Evolutionary conservation across 805 yeast genomes (phyloP).

Genomic region (Dipodascus geniculatus): DNA sequence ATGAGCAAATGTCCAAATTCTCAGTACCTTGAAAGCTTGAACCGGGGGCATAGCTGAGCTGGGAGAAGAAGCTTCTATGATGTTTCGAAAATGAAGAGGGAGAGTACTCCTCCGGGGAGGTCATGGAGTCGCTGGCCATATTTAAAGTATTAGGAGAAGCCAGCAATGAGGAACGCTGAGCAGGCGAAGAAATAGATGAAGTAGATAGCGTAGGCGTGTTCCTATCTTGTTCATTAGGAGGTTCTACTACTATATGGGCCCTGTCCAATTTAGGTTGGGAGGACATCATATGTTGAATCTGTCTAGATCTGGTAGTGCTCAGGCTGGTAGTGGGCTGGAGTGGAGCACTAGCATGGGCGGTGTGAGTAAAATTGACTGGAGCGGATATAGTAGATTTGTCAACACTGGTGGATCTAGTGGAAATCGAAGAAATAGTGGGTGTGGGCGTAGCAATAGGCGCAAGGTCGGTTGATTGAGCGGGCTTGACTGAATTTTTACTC

Average conservation of each 20-base stretch:
- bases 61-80: neutral
- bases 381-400: neutral
- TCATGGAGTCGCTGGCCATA: neutral
- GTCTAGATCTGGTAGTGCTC: neutral
- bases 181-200: neutral
- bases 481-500: neutral
- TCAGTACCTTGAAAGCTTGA: neutral
- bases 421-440: too few relatives aligned
- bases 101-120: neutral
- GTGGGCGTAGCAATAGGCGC: neutral
- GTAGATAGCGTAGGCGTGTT: neutral
- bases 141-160: neutral
- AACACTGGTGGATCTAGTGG: neutral
- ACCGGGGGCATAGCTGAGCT: neutral
- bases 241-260: neutral
- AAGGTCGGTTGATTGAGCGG: neutral
- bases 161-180: neutral
- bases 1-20: neutral
- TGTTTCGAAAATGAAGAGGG: neutral
- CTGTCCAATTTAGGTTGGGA: neutral
- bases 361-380: conserved; percentile 1
- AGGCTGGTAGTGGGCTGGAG: neutral
- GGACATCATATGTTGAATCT: neutral
- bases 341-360: neutral
- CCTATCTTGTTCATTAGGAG: neutral